A percentile compares a stretch with the other conserved stretches of the same genome.
Evolutionary conservation across 164 flowering plant species (phyloP).

Genomic region (Liriodendron chinense): DNA sequence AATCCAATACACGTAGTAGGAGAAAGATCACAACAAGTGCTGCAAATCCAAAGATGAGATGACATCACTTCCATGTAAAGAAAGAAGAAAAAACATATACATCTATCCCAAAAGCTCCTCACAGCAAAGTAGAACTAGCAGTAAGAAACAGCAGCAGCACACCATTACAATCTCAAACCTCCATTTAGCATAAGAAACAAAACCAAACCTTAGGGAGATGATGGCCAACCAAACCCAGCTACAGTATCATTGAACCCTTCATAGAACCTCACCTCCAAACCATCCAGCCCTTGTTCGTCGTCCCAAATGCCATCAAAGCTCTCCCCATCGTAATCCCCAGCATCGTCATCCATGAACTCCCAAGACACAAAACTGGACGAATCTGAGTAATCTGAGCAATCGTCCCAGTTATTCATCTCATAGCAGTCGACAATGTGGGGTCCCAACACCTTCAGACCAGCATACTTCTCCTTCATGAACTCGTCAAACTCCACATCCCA

Average conservation of each 20-base stretch:
- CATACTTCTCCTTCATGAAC: slow-evolving; percentile 24
- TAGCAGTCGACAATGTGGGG: slow-evolving; percentile 31
- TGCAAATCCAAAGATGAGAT: not conserved
- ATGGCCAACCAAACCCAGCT: slow-evolving; percentile 38
- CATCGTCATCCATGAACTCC: slow-evolving; percentile 34
- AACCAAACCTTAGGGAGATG: slow-evolving; percentile 23
- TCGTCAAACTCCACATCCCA: slow-evolving; percentile 52
- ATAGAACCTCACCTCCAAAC: slow-evolving; percentile 46
- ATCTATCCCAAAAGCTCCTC: slow-evolving; percentile 16
- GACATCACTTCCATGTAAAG: slow-evolving; percentile 14
- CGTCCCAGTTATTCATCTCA: slow-evolving; percentile 35
- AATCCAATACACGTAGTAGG: not conserved
- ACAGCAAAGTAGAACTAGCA: slow-evolving; percentile 15
- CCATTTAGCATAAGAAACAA: slow-evolving; percentile 5
- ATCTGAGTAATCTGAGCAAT: slow-evolving; percentile 29
- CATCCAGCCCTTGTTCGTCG: slow-evolving; percentile 41
- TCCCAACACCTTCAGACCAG: slow-evolving; percentile 35
- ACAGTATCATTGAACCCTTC: slow-evolving; percentile 30
- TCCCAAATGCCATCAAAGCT: slow-evolving; percentile 42
- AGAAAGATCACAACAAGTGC: not conserved
- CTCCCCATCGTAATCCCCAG: slow-evolving; percentile 28
- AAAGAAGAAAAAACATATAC: slow-evolving; percentile 16
- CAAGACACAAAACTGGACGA: slow-evolving; percentile 40
- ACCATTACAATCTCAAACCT: slow-evolving; percentile 10
- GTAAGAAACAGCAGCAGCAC: not conserved